Base-by-base conservation (phyloP, 345 rosid genomes). In the Acer campestre region DNA sequence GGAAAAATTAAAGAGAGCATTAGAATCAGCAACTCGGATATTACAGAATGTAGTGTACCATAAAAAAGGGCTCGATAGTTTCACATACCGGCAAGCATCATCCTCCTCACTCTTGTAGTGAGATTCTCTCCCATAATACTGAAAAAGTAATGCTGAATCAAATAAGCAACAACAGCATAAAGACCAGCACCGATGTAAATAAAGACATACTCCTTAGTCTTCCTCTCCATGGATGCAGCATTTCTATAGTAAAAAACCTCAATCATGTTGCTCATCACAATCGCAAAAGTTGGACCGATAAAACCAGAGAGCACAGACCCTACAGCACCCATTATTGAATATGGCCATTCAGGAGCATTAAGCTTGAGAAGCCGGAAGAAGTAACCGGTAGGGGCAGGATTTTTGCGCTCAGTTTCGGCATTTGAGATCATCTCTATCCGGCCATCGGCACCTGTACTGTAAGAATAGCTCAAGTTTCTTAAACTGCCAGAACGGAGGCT, bases 91-190 rank as follows among this genome's bases (percentile, higher is more conserved):
- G 98, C 97, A 68, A 96, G 98, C 99, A 96, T 96, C 99, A 96
- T 96, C 72, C 99, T 85, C 79, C 99, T 80, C 59, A 96, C 99
- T 87, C 99, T 85, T 38, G 99, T 96, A 9, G 99, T 96, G 79
- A 96, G 98, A 76, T 96, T 96, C 84, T 96, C 99, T 73, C 99
- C 99, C 99, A 96, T 96, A 29, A 96, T 94, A 80, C 99, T 96
- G 84, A 96, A 96, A 91, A 96, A 96, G 84, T 96, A 96, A 84
- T 96, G 99, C 82, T 96, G 99, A 59, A 96, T 96, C 92, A 96
- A 82, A 72, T 96, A 96, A 12, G 99, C 98, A 10, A 85, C 86
- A n/a, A 96, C 99, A 0, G 98, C 99, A 56, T 96, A 96, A 66
- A 96, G 87, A 40, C 99, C 99, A 4, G 97, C 94, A 67, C 99